Conservation (phyloP, 2,329 filamentous ascomycete genomes). For the Phaeosphaeriaceae sp. region DNA sequence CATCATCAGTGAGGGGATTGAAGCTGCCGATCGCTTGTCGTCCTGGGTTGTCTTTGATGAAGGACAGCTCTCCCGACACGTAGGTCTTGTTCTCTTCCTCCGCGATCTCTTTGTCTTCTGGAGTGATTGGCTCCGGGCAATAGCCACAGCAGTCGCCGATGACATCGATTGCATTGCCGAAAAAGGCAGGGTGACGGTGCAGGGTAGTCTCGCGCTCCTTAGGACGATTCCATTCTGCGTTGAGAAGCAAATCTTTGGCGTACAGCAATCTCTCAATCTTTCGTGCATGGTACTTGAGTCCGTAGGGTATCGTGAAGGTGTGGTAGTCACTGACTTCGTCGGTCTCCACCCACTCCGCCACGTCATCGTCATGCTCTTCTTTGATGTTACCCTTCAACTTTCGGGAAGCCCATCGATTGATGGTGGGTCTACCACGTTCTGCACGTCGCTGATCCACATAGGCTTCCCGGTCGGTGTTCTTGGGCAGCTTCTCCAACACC, state of each 20-base stretch:
- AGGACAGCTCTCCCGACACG: conserved; percentile 75
- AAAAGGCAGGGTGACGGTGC: conserved; percentile 86
- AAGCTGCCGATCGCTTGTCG: conserved; percentile 77
- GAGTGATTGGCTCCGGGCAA: conserved; percentile 74
- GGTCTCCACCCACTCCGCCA: conserved; percentile 82
- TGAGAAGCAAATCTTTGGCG: conserved; percentile 80
- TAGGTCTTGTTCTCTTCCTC: conserved; percentile 78
- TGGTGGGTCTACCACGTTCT: conserved; percentile 74
- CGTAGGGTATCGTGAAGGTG: conserved; percentile 71
- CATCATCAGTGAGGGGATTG: conserved; percentile 80
- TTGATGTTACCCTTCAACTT: conserved; percentile 75
- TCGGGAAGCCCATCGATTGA: conserved; percentile 54
- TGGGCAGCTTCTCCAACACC: conserved; percentile 80
- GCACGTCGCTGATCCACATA: conserved; percentile 74
- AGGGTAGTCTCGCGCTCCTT: conserved; percentile 79
- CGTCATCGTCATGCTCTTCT: conserved; percentile 77
- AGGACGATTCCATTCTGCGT: conserved; percentile 82
- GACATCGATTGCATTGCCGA: conserved; percentile 75
- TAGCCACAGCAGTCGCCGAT: conserved; percentile 82
- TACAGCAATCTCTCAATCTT: conserved; percentile 85
- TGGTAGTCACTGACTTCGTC: conserved; percentile 82
- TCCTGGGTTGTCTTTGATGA: conserved; percentile 83
- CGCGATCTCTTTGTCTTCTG: conserved; percentile 74
- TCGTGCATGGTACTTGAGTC: conserved; percentile 62
- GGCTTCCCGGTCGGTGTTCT: conserved; percentile 69